Evolutionary conservation across 2,329 filamentous ascomycete genomes (phyloP).

Genomic region (Colletotrichum navitas): DNA sequence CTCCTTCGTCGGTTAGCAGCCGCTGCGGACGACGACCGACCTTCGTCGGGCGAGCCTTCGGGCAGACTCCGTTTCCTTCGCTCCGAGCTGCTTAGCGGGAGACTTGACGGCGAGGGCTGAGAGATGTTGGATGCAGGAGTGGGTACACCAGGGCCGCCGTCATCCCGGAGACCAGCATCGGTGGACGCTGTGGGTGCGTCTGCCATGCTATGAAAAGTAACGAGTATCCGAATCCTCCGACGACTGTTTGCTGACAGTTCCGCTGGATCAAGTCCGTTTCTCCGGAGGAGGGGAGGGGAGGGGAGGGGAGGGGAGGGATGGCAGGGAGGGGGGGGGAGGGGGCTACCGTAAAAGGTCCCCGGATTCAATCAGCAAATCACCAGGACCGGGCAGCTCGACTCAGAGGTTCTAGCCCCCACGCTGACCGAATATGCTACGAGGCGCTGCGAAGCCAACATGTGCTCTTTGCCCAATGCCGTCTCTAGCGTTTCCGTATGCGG

Average conservation of each 20-base stretch:
- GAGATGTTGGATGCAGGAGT: slow-evolving; percentile 31
- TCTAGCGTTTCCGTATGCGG: not conserved
- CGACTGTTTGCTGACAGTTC: slow-evolving; percentile 21
- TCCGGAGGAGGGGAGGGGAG: slow-evolving; percentile 6
- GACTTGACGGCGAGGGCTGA: slow-evolving; percentile 1
- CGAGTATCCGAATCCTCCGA: slow-evolving; percentile 36
- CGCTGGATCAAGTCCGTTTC: slow-evolving; percentile 37
- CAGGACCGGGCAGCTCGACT: not conserved
- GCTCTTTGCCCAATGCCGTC: not conserved
- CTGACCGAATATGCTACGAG: not conserved
- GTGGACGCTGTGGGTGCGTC: slow-evolving; percentile 16
- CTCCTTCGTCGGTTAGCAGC: slow-evolving; percentile 32
- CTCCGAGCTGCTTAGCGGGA: not conserved
- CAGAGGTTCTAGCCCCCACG: not conserved
- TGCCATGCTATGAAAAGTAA: slow-evolving; percentile 31
- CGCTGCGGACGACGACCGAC: not conserved
- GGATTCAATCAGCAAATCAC: not conserved
- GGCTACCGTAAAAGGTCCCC: not conserved
- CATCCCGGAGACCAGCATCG: slow-evolving; percentile 7
- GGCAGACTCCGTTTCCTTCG: slow-evolving; percentile 29
- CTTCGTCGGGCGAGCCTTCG: slow-evolving; percentile 4
- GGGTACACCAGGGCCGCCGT: slow-evolving; percentile 7
- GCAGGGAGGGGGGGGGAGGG: not conserved
- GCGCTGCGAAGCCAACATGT: not conserved
- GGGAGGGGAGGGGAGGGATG: not conserved